Conservation (phyloP, 768 basidiomycete genomes). For the Macrolepiota fuliginosa region DNA sequence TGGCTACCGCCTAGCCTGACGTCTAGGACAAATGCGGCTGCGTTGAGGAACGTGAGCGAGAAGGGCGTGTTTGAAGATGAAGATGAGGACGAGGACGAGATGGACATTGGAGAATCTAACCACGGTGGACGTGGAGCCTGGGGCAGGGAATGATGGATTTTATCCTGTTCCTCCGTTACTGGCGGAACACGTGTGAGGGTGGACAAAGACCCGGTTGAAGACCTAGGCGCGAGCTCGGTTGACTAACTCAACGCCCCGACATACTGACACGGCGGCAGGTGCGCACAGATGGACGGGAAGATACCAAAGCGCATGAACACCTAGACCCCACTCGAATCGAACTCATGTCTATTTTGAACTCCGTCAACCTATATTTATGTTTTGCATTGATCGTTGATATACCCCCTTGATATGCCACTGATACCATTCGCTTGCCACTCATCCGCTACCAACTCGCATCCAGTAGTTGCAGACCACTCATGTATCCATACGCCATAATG, state of each 20-base stretch:
- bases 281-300: not conserved
- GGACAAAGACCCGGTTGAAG: not conserved
- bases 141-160: not conserved
- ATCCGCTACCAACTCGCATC: too few species aligned
- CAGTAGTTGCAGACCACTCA: not conserved
- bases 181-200: too few species aligned
- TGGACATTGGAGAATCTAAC: not conserved
- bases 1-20: conserved; percentile 42
- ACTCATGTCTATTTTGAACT: not conserved
- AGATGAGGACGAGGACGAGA: not conserved
- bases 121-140: not conserved
- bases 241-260: too few species aligned
- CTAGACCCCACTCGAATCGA: not conserved
- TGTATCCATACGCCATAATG: not conserved
- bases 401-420: not conserved
- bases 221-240: too few species aligned
- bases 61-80: conserved; percentile 9
- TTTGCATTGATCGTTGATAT: not conserved
- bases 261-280: not conserved
- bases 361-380: not conserved
- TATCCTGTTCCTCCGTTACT: not conserved
- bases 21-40: conserved; percentile 24
- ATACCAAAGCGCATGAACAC: not conserved
- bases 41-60: conserved; percentile 19
- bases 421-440: not conserved